Evolutionary conservation across 345 rosid species (phyloP).

Genomic region (Populus simonii): DNA sequence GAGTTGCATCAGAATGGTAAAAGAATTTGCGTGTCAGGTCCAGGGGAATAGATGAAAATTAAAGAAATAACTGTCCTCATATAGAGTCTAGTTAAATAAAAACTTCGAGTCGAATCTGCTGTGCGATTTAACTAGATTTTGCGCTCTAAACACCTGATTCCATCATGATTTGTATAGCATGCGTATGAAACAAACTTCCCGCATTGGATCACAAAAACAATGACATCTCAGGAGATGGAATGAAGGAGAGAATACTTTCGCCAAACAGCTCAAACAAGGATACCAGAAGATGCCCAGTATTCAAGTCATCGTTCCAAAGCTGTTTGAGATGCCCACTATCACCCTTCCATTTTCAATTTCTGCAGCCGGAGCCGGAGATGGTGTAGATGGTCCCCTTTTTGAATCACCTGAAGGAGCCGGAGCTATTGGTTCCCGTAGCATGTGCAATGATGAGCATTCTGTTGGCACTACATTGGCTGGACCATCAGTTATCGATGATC

Average conservation of each 20-base stretch:
- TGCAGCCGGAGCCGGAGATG: slow-evolving; percentile 28
- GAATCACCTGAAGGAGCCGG: slow-evolving; percentile 37
- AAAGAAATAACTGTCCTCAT: not conserved
- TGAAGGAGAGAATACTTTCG: slow-evolving; percentile 62
- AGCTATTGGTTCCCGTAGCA: slow-evolving; percentile 37
- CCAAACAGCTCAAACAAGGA: slow-evolving; percentile 68
- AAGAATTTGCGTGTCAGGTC: no score
- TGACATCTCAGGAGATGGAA: slow-evolving; percentile 77
- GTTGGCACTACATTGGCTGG: slow-evolving; percentile 25
- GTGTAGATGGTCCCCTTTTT: slow-evolving; percentile 32
- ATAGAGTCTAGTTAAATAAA: no score
- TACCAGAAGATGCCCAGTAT: slow-evolving; percentile 59
- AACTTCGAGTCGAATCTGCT: no score
- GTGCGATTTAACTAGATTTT: no score
- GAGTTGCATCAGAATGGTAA: no score
- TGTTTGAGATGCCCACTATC: slow-evolving; percentile 31
- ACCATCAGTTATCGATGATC: slow-evolving; percentile 38
- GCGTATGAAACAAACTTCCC: no score
- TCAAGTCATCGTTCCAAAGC: slow-evolving; percentile 72
- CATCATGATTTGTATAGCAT: no score
- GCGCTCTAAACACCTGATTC: no score
- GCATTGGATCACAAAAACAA: slow-evolving; percentile 46
- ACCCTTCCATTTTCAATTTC: slow-evolving; percentile 26
- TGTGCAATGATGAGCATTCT: slow-evolving; percentile 33
- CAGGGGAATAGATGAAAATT: not conserved